Evolutionary conservation across 805 yeast genomes (phyloP).

Genomic region (Saccharomycopsis sp.): DNA sequence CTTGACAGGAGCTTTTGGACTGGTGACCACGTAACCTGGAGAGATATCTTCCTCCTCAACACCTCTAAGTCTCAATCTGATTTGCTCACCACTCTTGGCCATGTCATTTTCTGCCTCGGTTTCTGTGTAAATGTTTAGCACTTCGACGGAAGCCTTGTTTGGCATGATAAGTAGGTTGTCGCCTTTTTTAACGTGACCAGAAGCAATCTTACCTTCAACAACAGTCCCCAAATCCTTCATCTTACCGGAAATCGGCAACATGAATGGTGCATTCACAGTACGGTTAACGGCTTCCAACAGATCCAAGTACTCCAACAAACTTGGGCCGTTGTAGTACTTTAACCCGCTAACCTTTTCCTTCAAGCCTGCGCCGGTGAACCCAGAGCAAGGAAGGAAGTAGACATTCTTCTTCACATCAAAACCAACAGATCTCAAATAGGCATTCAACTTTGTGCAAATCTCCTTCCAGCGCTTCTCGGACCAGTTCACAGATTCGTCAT

Average conservation of each 20-base stretch:
- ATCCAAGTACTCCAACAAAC: slow-evolving; percentile 85
- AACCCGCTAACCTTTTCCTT: slow-evolving; percentile 68
- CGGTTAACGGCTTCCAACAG: slow-evolving; percentile 72
- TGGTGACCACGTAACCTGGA: slow-evolving; percentile 85
- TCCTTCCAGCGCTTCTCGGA: slow-evolving; percentile 93
- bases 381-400: slow-evolving; percentile 93
- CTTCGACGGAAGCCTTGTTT: slow-evolving; percentile 74
- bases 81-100: slow-evolving; percentile 96
- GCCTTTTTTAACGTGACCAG: slow-evolving; percentile 85
- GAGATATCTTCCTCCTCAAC: slow-evolving; percentile 95
- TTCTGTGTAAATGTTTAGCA: slow-evolving; percentile 82
- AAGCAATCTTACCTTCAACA: slow-evolving; percentile 96
- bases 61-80: slow-evolving; percentile 85
- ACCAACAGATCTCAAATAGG: slow-evolving; percentile 81
- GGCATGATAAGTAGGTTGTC: slow-evolving; percentile 82
- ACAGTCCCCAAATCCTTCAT: slow-evolving; percentile 96
- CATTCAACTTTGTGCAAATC: slow-evolving; percentile 75
- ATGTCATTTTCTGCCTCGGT: slow-evolving; percentile 88
- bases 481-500: slow-evolving; percentile 95
- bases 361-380: slow-evolving; percentile 94
- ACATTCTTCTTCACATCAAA: slow-evolving; percentile 79
- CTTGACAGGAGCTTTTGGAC: slow-evolving; percentile 79
- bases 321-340: slow-evolving; percentile 93
- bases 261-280: slow-evolving; percentile 88
- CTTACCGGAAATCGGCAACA: slow-evolving; percentile 92